Conservation (phyloP, 148 eudicot genomes). For the Dianthus caryophyllus region DNA sequence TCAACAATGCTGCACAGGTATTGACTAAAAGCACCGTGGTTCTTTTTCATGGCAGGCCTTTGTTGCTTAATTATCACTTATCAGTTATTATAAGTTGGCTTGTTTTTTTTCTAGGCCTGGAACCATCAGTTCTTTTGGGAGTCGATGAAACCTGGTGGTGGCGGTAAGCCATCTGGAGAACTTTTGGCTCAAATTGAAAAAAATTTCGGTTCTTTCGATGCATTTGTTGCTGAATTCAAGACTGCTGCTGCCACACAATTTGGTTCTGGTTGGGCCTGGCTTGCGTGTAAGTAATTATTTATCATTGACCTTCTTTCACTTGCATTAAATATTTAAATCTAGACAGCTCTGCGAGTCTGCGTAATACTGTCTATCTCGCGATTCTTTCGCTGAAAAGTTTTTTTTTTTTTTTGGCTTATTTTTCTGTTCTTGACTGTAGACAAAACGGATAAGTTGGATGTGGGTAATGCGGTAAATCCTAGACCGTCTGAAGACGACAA, state of each 20-base stretch:
- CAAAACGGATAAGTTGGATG: slow-evolving; percentile 60
- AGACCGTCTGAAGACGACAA: slow-evolving; percentile 78
- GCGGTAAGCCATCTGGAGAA: slow-evolving; percentile 90
- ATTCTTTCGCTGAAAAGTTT: too few species aligned
- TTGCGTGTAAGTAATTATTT: slow-evolving; percentile 77
- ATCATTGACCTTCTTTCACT: too few species aligned
- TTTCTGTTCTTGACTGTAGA: slow-evolving; percentile 33
- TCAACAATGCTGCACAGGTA: slow-evolving; percentile 97
- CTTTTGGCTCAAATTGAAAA: slow-evolving; percentile 64
- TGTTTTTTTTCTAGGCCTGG: slow-evolving; percentile 52
- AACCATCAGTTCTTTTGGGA: slow-evolving; percentile 96
- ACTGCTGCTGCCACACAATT: slow-evolving; percentile 86
- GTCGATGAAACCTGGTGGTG: slow-evolving; percentile 93
- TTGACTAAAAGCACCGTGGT: background rate
- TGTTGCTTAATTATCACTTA: slow-evolving; percentile 1
- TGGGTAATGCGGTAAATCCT: slow-evolving; percentile 74
- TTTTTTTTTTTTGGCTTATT: background rate
- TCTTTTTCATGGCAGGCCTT: background rate
- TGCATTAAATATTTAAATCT: too few species aligned
- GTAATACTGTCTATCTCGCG: background rate
- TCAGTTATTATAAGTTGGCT: background rate
- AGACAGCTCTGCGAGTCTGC: background rate
- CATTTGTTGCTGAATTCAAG: slow-evolving; percentile 65
- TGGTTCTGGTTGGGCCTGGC: slow-evolving; percentile 99
- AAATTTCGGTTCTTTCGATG: slow-evolving; percentile 89